Percentiles rank a stretch among this genome's conserved stretches.
phyloP scores from a whole-genome alignment of 257 asterid species.

The Dorcoceras hygrometricum region DNA sequence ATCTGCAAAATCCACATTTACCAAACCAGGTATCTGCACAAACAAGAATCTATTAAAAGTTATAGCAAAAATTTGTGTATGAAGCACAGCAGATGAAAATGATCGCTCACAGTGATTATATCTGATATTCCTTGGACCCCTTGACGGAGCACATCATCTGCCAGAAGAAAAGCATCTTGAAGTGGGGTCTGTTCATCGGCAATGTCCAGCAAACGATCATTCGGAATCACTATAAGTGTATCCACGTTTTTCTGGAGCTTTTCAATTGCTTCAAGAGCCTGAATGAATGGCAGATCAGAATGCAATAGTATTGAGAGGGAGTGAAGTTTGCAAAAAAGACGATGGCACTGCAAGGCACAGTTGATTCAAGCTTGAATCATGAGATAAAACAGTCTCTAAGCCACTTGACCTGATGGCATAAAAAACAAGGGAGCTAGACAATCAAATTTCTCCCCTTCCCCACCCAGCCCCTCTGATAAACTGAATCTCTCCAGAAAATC shows the following conservation, averaged over 20 bases:
- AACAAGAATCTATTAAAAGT: constrained; percentile 16
- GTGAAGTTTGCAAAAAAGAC: too few species aligned
- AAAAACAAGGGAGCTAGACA: too few species aligned
- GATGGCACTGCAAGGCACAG: too few species aligned
- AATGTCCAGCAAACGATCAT: constrained; percentile 87
- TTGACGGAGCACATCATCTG: constrained; percentile 97
- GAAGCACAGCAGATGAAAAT: not conserved
- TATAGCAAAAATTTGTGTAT: not conserved
- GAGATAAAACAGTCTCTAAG: too few species aligned
- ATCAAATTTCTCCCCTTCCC: too few species aligned
- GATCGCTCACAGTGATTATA: constrained; percentile 71
- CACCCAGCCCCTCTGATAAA: too few species aligned
- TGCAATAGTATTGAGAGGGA: not conserved
- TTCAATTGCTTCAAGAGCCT: constrained; percentile 98
- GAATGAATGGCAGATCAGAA: constrained; percentile 25
- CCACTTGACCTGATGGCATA: too few species aligned
- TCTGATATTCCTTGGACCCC: constrained; percentile 99
- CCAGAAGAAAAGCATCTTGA: constrained; percentile 98
- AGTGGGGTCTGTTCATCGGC: constrained; percentile 92
- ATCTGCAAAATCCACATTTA: constrained; percentile 98
- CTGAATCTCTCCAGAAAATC: too few species aligned
- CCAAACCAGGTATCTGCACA: constrained; percentile 92
- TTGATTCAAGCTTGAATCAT: too few species aligned
- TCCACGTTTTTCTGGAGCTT: constrained; percentile 96
- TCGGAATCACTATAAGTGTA: constrained; percentile 94